phyloP scores from a whole-genome alignment of 2,329 filamentous ascomycete species.

The Akanthomyces dipterigenus region DNA sequence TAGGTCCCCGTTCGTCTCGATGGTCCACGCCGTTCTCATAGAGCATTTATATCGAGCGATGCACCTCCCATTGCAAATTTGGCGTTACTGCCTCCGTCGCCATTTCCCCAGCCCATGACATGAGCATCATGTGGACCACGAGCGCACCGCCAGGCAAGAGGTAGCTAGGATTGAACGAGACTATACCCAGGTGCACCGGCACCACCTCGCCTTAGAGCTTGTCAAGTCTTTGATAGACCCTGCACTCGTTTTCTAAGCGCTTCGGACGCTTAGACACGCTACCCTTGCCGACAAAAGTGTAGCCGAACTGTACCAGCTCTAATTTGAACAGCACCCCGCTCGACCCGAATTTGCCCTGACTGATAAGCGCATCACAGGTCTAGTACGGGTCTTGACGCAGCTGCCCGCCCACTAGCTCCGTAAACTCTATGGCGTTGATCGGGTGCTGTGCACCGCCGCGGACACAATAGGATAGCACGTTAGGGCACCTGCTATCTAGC shows the following conservation, averaged over 20 bases:
- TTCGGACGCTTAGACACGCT: background rate
- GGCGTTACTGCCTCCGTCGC: background rate
- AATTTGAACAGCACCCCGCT: too few species aligned
- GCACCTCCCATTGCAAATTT: constrained; percentile 5
- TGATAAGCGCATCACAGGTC: too few species aligned
- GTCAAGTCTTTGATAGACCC: constrained; percentile 16
- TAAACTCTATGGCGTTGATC: too few species aligned
- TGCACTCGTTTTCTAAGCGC: constrained; percentile 15
- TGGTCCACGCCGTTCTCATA: constrained; percentile 16
- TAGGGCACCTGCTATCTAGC: too few species aligned
- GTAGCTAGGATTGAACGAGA: constrained; percentile 12
- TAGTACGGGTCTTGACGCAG: too few species aligned
- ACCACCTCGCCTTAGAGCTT: constrained; percentile 17
- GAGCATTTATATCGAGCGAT: constrained; percentile 14
- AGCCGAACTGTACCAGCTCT: too few species aligned
- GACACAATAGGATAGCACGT: too few species aligned
- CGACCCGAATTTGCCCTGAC: too few species aligned
- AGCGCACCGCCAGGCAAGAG: constrained; percentile 16
- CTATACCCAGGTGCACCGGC: constrained; percentile 16
- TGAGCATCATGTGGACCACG: constrained; percentile 21
- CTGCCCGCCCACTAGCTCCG: too few species aligned
- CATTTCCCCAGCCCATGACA: constrained; percentile 19
- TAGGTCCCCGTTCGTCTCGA: constrained; percentile 16
- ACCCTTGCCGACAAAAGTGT: too few species aligned
- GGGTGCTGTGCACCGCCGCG: too few species aligned